These are phyloP conservation scores for Boletales sp. DNA, from an alignment of 768 basidiomycete species.

Conservation along the genomic window DNA sequence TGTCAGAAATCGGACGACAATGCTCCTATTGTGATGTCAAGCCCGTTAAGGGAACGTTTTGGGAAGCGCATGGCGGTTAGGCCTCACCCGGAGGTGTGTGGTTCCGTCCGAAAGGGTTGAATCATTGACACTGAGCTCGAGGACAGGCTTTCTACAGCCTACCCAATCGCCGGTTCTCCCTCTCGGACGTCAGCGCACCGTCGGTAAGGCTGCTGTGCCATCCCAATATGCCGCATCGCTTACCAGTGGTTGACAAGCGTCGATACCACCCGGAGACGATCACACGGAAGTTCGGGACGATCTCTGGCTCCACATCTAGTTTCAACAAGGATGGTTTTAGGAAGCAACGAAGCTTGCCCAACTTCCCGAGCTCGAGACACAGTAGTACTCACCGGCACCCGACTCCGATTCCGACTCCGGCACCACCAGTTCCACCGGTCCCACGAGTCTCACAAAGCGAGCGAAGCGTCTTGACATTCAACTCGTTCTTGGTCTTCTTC, in stretches of 20 bases:
- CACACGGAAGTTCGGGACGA: constrained; percentile 23
- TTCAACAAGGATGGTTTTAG: constrained; percentile 2
- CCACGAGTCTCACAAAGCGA: background rate
- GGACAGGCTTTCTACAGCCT: constrained; percentile 24
- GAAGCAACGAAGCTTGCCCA: constrained; percentile 15
- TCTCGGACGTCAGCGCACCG: constrained; percentile 17
- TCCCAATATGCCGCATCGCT: background rate
- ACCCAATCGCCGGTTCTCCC: constrained; percentile 29
- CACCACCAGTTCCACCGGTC: background rate
- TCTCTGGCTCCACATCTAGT: constrained; percentile 18
- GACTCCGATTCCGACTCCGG: background rate
- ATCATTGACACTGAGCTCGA: background rate
- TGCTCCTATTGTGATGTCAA: constrained; percentile 20
- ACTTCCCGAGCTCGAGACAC: constrained; percentile 1
- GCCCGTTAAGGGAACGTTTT: constrained; percentile 28
- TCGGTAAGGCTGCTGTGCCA: constrained; percentile 9
- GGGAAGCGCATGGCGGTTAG: constrained; percentile 27
- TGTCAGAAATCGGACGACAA: constrained; percentile 22
- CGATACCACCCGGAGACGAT: constrained; percentile 1
- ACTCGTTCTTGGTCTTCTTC: background rate
- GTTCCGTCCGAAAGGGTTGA: background rate
- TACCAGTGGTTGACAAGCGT: background rate
- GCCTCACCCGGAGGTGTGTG: constrained; percentile 25
- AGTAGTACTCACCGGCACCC: no score
- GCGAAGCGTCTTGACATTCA: background rate